Base-by-base conservation (phyloP, 441 rosid genomes). In the Raphanus hybrid region DNA sequence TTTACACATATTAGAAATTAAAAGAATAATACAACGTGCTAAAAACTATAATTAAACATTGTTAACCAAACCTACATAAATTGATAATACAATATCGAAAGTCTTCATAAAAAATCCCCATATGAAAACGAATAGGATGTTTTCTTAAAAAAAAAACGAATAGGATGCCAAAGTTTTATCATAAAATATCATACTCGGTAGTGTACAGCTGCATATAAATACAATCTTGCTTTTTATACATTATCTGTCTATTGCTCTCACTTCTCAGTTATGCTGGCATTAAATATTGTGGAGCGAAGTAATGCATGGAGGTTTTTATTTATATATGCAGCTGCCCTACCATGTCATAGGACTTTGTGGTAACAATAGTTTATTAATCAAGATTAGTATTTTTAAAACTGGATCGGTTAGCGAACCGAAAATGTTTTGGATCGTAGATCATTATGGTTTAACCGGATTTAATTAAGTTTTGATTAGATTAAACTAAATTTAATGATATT, bases 11-110 rank as follows among this genome's bases (percentile, higher is more conserved):
- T 2, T 12, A 62, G 16, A 37, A 10, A 29, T 29, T 29, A 29
- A 29, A 7, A 27, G 7, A 61, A 26, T 75, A 45, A 52, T 18
- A 57, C n/a, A 16, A 45, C 62, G 14, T 45, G 15, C 6, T 32
- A 27, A 54, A 62, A 62, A 12, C 55, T 35, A 63, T 1, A 18
- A 48, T 62, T 62, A 60, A 23, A 62, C 29, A 70, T 27, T 70
- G 66, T 64, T 57, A 20, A 55, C 6, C 12, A 18, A 18, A 55
- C 61, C 29, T 18, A 55, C 61, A 18, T 18, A 9, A 55, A 55
- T 18, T 18, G 61, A 15, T 15, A 15, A 16, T 54, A 50, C 6
- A 50, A 8, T 50, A 50, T 48, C 8, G 20, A 50, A 50, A 50
- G 8, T 14, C 57, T 50, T 50, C 11, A 41, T 9, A 41, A 12